Base-by-base conservation (phyloP, 352 stramenopile genomes). In the Pythium guiyangense region DNA sequence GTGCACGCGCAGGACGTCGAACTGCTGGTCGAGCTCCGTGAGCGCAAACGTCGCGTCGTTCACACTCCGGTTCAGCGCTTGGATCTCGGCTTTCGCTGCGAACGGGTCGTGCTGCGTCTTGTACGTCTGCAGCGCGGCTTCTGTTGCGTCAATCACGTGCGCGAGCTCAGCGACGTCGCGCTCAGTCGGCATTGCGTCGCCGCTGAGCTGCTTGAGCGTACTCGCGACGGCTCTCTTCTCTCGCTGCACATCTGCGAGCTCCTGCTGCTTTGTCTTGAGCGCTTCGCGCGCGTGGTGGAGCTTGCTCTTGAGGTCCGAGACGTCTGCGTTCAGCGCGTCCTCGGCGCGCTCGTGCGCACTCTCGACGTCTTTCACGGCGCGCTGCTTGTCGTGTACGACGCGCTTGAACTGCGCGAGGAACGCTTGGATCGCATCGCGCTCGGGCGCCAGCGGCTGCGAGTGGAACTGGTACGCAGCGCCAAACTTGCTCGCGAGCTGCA, bases 391-490 rank as follows among this genome's bases (percentile, higher is more conserved):
- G n/a, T 66, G 48, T 5, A 89, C 72, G 25, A 77, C 61, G 2
- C 59, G 49, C 44, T 70, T 52, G 49, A 92, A 90, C 48, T 79
- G 73, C 1, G 55, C 27, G 1, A 83, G 34, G 42, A 88, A 89
- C 10, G 67, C 61, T 20, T 70, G 72, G 29, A 90, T 64, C n/a
- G 83, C 78, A 4, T 78, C 67, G 6, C 72, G 66, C 53, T 86
- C 69, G 0, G 77, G 76, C 25, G 76, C 77, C 17, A 92, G 42
- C 2, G 70, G 67, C 37, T 78, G 71, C 12, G 71, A 49, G 31
- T 84, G 69, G 46, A 92, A 84, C 15, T 70, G 59, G 57, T 92
- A 88, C 52, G 84, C 85, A 10, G 67, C 73, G 3, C 82, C 73
- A 11, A 83, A 63, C 25, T 67, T 66, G 1, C 58, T 60, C 0